Evolutionary conservation across 1,284 basidiomycete species (phyloP).

Genomic region (Ustilago nuda): DNA sequence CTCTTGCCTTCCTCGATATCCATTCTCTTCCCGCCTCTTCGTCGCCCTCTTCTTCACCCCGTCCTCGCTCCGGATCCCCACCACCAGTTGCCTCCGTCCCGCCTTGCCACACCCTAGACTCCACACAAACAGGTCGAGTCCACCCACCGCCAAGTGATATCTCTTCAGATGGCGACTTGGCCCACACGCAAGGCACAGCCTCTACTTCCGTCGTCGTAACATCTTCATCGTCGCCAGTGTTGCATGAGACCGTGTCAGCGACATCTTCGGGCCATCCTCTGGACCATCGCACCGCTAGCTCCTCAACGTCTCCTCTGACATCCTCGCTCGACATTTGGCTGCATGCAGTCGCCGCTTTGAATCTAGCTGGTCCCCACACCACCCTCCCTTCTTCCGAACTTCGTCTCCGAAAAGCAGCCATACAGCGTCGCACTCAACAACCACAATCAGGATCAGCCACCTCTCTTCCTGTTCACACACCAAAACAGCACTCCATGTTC

Average conservation of each 20-base stretch:
- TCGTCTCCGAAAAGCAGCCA: conserved; percentile 27
- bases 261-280: background rate
- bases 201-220: background rate
- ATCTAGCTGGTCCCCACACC: conserved; percentile 1
- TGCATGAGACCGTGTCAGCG: background rate
- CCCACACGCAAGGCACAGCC: background rate
- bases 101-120: background rate
- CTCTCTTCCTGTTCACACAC: background rate
- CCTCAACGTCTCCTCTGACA: background rate
- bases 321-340: conserved; percentile 3
- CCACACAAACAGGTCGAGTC: background rate
- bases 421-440: background rate
- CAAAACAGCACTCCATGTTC: conserved; percentile 26
- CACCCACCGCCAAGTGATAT: background rate
- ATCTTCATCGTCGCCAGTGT: background rate
- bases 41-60: background rate
- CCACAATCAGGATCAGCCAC: background rate
- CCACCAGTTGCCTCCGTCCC: background rate
- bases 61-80: background rate
- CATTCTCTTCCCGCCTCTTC: conserved; percentile 2
- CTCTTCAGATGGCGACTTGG: background rate
- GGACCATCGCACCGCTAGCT: background rate
- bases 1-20: conserved; percentile 4
- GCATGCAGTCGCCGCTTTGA: conserved; percentile 1
- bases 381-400: conserved; percentile 16